Base-by-base conservation (phyloP, 768 basidiomycete species). In the Auriscalpium orientale region DNA sequence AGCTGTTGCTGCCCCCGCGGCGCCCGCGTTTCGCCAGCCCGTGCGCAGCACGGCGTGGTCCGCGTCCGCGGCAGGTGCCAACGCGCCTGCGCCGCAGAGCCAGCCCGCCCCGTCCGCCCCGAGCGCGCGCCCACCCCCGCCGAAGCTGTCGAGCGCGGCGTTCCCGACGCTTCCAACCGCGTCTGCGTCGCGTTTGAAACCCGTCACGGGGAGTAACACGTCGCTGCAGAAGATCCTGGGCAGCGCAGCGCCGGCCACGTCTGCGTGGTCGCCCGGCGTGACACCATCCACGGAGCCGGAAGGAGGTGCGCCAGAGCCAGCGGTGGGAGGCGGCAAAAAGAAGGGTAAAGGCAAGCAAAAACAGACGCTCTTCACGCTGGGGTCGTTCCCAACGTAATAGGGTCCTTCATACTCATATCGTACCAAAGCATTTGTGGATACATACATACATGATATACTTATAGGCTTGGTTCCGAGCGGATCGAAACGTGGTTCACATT, bases 291-390 rank as follows among this genome's bases (percentile, higher is more conserved):
- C 55, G 58, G 34, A 62, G 58, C 10, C 62, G 56, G 33, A 51
- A 48, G n/a, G 28, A 46, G 12, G 50, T 54, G 53, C 53, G 45
- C 54, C 53, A 12, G 53, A 40, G 56, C 62, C 50, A 33, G 55
- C 33, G 51, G 48, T 28, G 59, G 13, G 56, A 52, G 51, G 52
- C 60, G 61, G 58, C 48, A 81, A 81, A 36, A 89, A 83, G 76
- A 91, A 89, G 70, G 79, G 81, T 0, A 93, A 91, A 66, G 83
- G 83, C 1, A 91, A 91, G 69, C 82, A 83, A 67, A 92, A 92
- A 71, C 88, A 92, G 76, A 91, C 83, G 9, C 68, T 94, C 60
- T 93, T 92, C 64, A 91, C 76, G 20, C 56, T 83, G 43, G 80
- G 81, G 9, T 72, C 77, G 15, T 79, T 79, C 62, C 78, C 78